Evolutionary conservation across 345 rosid genomes (phyloP), one percentile per base, ranked within the genome.

Genomic region (Syzygium oleosum): DNA sequence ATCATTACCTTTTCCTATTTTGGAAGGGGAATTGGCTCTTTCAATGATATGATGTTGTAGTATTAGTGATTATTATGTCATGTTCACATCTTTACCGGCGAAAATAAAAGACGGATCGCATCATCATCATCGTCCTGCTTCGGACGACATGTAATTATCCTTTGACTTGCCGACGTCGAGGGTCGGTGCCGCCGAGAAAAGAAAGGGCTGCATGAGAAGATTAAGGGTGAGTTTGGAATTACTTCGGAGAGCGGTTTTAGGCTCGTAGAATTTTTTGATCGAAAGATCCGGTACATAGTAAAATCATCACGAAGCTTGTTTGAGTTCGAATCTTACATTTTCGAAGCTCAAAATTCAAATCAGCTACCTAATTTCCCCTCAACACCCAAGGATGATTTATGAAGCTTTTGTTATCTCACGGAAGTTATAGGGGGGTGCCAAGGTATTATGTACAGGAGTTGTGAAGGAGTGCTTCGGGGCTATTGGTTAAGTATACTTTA

Each of bases 81-180:
- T 34, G 49, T 73, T 73, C 23, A 2, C 49, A 73, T 73, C 80
- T 38, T 73, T 38, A 73, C 11, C 5, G 2, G 25, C 25, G 46
- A 34, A 73, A 73, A 34, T 17, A 3, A 19, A 73, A 34, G 80
- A 73, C 1, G 80, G 80, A 73, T 19, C 25, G 2, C 17, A 34
- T 9, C 19, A 34, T 17, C 9, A 25, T 9, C 80, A 0, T 68
- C 22, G 25, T 4, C 49, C 13, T 73, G 43, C 46, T 73, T 73
- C 25, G 1, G 25, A 0, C 1, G 7, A 0, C 6, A 6, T 25
- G 4, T 34, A 19, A 22, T 7, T 25, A 9, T 9, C 0, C 0
- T 73, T 34, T 13, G 25, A 73, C 46, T 41, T 19, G 80, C 46
- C 25, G 25, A 17, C 12, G 13, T 9, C 5, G 25, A 34, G 14